Evolutionary conservation across 2,329 filamentous ascomycete species (phyloP), one percentile per base, ranked within the genome.

Genomic region (Aspergillus clavatus): DNA sequence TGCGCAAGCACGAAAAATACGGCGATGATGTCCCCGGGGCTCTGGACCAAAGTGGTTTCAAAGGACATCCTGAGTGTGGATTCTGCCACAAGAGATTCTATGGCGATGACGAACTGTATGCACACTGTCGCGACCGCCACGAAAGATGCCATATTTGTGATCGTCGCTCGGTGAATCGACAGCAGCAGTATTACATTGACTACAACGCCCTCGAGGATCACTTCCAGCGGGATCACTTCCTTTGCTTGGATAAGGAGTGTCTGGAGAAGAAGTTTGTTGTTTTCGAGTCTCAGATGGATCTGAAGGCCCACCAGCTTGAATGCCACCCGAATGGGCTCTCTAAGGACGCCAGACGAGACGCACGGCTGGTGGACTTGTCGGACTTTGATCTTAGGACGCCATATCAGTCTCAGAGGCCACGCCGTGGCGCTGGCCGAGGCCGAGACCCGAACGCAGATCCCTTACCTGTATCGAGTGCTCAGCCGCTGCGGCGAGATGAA

Each of bases 261-360:
- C 65, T 93, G 61, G 93, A 97, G 57, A 95, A 95, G 79, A 97
- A 96, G 65, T 96, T 97, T 63, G 86, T 97, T 23, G 93, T 97
- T 0, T 98, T 98, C 57, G 88, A 89, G 44, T 90, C 89, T 0
- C 88, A 96, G 60, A 83, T 98, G 75, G 93, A 98, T 60, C 72
- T 98, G 38, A 95, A 97, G 66, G 93, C 86, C 3, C 93, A 98
- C 69, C 88, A 95, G 64, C 71, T 98, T 7, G 84, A 86, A 56
- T 80, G 84, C 43, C 93, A 98, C 62, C 88, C 84, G 0, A 82
- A 83, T 55, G 81, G 84, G 0, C 66, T 94, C 19, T 88, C 89
- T 7, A 96, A 95, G 60, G 86, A 91, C 55, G 83, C 86, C 2
- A 77, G 89, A 45, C 78, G 89, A 58, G 91, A 96, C 64, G 87